These are phyloP conservation scores for Debaryomyces maramus DNA, from an alignment of 805 yeast genomes.

Conservation along the genomic window DNA sequence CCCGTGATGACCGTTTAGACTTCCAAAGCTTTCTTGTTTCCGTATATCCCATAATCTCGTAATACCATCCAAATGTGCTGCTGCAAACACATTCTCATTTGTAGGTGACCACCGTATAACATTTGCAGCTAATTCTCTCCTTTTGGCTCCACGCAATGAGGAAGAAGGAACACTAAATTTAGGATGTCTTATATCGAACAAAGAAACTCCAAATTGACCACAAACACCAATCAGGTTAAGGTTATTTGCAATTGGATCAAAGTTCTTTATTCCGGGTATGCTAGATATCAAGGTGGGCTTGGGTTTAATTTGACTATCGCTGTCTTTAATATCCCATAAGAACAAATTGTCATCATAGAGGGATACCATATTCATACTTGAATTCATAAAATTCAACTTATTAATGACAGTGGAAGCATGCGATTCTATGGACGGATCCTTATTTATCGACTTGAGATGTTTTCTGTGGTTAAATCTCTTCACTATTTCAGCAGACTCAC, in stretches of 20 bases:
- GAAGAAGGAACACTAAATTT: slow-evolving; percentile 34
- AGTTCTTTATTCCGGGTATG: slow-evolving; percentile 49
- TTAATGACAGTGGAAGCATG: slow-evolving; percentile 26
- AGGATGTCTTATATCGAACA: slow-evolving; percentile 65
- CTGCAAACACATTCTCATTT: slow-evolving; percentile 62
- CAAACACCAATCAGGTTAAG: slow-evolving; percentile 61
- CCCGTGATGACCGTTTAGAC: slow-evolving; percentile 56
- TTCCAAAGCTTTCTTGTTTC: slow-evolving; percentile 52
- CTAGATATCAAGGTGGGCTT: slow-evolving; percentile 56
- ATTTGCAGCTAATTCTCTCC: slow-evolving; percentile 33
- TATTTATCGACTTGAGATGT: slow-evolving; percentile 45
- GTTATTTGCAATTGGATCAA: slow-evolving; percentile 49
- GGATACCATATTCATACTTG: slow-evolving; percentile 49
- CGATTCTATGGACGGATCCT: slow-evolving; percentile 18
- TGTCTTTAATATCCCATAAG: slow-evolving; percentile 71
- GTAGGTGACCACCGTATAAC: slow-evolving; percentile 62
- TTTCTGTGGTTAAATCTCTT: slow-evolving; percentile 78
- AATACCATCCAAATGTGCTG: slow-evolving; percentile 57
- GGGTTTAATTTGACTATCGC: slow-evolving; percentile 39
- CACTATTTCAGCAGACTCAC: slow-evolving; percentile 65
- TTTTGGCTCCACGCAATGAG: slow-evolving; percentile 12
- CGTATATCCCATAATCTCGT: slow-evolving; percentile 78
- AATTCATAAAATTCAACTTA: slow-evolving; percentile 25
- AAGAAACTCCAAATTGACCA: slow-evolving; percentile 71
- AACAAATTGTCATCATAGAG: slow-evolving; percentile 69